Evolutionary conservation across 2,329 filamentous ascomycete genomes (phyloP).

Genomic region (Botrytis deweyae): DNA sequence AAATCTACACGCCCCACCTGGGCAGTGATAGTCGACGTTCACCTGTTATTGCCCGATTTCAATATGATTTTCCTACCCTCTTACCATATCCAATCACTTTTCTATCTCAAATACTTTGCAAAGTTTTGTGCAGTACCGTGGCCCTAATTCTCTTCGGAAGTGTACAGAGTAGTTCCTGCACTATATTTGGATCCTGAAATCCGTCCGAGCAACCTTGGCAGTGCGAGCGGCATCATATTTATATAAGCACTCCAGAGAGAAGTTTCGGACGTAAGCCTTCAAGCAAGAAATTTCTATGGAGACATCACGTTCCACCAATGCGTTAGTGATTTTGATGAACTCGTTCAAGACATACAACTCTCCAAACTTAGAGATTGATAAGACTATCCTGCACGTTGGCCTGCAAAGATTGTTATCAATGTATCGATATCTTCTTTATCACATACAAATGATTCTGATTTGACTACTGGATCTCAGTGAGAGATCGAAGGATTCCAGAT

Average conservation of each 20-base stretch:
- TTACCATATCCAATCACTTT: neutral
- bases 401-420: neutral
- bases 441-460: neutral
- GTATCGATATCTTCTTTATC: neutral
- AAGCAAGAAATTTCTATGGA: neutral
- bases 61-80: neutral
- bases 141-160: neutral
- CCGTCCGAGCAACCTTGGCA: constrained; percentile 5
- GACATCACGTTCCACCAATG: neutral
- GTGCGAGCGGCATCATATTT: neutral
- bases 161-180: neutral
- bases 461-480: neutral
- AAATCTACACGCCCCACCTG: neutral
- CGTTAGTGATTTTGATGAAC: neutral
- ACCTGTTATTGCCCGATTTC: neutral
- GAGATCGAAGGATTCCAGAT: neutral
- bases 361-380: neutral
- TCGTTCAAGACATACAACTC: neutral
- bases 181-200: neutral
- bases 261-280: neutral
- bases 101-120: neutral
- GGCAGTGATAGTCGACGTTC: neutral
- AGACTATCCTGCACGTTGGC: neutral
- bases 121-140: neutral
- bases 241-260: neutral